These are phyloP conservation scores for Boletus insuetus DNA, from an alignment of 768 basidiomycete species.

Conservation along the genomic window DNA sequence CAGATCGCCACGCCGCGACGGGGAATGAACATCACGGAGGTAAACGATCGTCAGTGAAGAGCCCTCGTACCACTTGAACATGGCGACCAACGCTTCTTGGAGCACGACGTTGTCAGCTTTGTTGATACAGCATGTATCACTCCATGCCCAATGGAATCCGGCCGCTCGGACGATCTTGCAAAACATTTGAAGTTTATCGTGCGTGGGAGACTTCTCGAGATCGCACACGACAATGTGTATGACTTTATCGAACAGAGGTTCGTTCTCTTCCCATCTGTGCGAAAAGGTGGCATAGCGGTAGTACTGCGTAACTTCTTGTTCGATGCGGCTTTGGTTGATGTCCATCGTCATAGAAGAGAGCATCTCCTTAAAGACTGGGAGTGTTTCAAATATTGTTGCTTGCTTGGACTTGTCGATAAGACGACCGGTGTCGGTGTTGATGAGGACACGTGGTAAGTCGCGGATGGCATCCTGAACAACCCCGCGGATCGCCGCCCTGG, in stretches of 20 bases:
- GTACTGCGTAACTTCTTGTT: background rate
- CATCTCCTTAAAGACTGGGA: constrained; percentile 5
- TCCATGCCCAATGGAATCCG: constrained; percentile 9
- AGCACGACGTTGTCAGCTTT: background rate
- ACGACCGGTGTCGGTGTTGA: constrained; percentile 8
- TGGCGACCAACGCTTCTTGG: constrained; percentile 4
- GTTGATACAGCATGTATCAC: constrained; percentile 14
- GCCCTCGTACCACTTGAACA: constrained; percentile 9
- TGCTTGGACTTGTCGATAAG: constrained; percentile 2
- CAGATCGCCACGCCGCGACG: background rate
- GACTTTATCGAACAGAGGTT: constrained; percentile 8
- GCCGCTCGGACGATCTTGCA: constrained; percentile 2
- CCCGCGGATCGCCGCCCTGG: background rate
- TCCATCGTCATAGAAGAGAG: constrained; percentile 9
- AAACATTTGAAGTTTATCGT: constrained; percentile 6
- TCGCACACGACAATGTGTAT: constrained; percentile 1
- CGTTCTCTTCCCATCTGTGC: constrained; percentile 10
- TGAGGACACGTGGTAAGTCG: constrained; percentile 5
- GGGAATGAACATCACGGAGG: background rate
- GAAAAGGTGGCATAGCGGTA: constrained; percentile 11
- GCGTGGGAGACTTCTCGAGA: constrained; percentile 4
- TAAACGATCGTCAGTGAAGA: constrained; percentile 2
- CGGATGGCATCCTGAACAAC: constrained; percentile 1
- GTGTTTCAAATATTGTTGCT: constrained; percentile 3
- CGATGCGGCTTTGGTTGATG: constrained; percentile 3